These are phyloP conservation scores for Raphanus sativus DNA, from an alignment of 345 rosid species.

Conservation along the genomic window DNA sequence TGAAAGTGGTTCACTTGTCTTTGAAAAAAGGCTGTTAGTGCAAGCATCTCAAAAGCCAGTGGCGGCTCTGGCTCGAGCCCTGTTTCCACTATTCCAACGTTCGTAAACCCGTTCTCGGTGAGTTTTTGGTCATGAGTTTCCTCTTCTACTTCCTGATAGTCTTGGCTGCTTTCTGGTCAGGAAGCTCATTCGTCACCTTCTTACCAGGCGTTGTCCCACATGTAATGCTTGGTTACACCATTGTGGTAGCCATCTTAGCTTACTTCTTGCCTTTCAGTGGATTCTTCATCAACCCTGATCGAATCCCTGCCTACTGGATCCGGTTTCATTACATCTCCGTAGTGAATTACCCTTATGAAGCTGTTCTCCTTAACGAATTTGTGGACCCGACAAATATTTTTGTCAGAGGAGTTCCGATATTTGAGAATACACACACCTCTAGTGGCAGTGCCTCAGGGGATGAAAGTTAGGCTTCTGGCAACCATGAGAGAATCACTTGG, in stretches of 20 bases:
- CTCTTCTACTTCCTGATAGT: constrained; percentile 46
- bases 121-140: no score
- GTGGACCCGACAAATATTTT: constrained; percentile 37
- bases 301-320: constrained; percentile 43
- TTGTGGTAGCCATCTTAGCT: constrained; percentile 50
- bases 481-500: constrained; percentile 38
- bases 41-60: no score
- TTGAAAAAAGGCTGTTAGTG: no score
- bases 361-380: constrained; percentile 38
- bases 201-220: constrained; percentile 48
- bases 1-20: not conserved
- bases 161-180: constrained; percentile 43
- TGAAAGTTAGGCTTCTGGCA: constrained; percentile 32
- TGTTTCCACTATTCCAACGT: no score
- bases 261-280: constrained; percentile 47
- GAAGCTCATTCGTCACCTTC: constrained; percentile 44
- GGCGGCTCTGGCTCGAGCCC: no score
- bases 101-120: no score
- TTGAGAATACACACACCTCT: constrained; percentile 41
- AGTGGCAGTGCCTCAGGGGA: constrained; percentile 24
- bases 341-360: constrained; percentile 44
- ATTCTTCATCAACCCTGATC: constrained; percentile 35
- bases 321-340: constrained; percentile 45
- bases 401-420: constrained; percentile 42
- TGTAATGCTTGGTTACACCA: constrained; percentile 47